Conservation (phyloP, 2,329 filamentous ascomycete species). For the Aspergillus pseudoviridinutans region DNA sequence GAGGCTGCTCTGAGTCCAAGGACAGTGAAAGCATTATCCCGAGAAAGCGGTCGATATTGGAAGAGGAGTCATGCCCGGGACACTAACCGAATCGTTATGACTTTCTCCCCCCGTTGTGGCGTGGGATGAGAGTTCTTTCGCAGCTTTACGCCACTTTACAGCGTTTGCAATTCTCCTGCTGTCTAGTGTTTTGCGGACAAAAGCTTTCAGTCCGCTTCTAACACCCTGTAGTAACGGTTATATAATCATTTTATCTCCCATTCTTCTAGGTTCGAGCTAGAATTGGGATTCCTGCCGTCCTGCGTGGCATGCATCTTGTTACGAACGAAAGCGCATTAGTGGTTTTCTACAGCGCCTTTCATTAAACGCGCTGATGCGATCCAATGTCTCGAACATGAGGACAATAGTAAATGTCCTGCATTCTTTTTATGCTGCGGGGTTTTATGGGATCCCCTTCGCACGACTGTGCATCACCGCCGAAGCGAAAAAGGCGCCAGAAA, state of each 20-base stretch:
- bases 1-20: not conserved
- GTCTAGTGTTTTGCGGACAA: not conserved
- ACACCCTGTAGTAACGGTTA: not conserved
- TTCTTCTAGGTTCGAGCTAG: not conserved
- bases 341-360: constrained; percentile 9
- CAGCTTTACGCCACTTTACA: not conserved
- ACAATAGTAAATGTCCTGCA: constrained; percentile 6
- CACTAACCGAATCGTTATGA: constrained; percentile 15
- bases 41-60: constrained; percentile 12
- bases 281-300: not conserved
- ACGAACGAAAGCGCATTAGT: constrained; percentile 15
- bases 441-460: not conserved
- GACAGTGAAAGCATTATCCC: constrained; percentile 1
- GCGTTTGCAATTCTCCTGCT: not conserved
- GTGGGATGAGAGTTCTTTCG: not conserved
- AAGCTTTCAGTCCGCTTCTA: not conserved
- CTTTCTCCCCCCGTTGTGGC: constrained; percentile 11
- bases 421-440: constrained; percentile 8
- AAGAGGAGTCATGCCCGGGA: constrained; percentile 6
- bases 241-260: not conserved
- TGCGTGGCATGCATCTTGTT: constrained; percentile 10
- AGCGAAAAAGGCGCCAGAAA: not conserved
- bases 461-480: not conserved
- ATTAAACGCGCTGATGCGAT: not conserved
- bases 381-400: not conserved